Percentiles rank a stretch among this genome's conserved stretches.
phyloP scores from a whole-genome alignment of 805 yeast genomes.

The Vanderwaltozyma verrucispora region DNA sequence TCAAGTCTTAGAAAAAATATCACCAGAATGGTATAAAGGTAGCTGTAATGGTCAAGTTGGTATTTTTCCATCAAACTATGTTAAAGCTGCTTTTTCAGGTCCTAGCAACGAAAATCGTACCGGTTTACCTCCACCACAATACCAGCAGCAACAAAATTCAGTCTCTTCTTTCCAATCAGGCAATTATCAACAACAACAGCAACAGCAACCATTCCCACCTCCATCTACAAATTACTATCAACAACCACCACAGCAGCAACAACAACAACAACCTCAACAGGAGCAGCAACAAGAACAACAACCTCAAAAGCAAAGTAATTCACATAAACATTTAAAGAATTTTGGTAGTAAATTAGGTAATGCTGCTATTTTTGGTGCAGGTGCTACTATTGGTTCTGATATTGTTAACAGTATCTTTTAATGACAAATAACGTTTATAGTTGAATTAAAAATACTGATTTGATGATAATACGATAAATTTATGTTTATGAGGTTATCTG shows the following conservation, averaged over 20 bases:
- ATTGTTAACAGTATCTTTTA: constrained; percentile 63
- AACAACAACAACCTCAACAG: constrained; percentile 26
- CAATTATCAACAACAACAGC: constrained; percentile 34
- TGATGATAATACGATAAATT: too few relatives aligned
- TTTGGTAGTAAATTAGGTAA: constrained; percentile 77
- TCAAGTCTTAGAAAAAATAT: constrained; percentile 58
- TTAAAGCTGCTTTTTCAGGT: constrained; percentile 31
- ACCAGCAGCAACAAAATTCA: constrained; percentile 23
- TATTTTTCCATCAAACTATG: constrained; percentile 86
- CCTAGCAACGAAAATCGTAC: constrained; percentile 5
- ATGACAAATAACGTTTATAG: too few relatives aligned
- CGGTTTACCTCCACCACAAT: constrained; percentile 12
- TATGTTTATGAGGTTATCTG: too few relatives aligned
- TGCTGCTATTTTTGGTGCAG: constrained; percentile 95
- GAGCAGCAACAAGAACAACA: constrained; percentile 28
- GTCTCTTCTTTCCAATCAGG: constrained; percentile 33
- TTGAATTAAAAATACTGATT: too few relatives aligned
- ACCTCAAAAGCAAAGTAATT: constrained; percentile 19
- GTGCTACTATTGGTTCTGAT: constrained; percentile 86
- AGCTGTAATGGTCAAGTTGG: constrained; percentile 50
- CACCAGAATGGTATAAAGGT: constrained; percentile 92
- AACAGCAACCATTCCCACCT: constrained; percentile 38
- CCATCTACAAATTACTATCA: constrained; percentile 40
- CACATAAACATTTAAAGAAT: constrained; percentile 36
- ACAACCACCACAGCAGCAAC: constrained; percentile 28